Evolutionary conservation across 371 early-diverging fungal species (phyloP), one percentile per base, ranked within the genome.

Genomic region (Blakeslea trispora): DNA sequence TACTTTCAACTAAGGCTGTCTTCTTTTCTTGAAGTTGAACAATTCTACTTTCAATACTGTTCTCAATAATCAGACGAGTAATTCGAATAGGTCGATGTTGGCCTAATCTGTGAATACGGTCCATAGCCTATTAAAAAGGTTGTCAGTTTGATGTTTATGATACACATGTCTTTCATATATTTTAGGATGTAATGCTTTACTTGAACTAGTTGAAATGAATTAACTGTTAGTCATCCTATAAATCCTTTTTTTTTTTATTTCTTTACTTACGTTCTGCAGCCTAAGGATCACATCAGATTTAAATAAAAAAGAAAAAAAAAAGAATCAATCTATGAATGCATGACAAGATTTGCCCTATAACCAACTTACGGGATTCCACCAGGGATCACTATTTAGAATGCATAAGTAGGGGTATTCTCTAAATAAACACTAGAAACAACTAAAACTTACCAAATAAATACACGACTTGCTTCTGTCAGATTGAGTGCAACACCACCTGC

Each of bases 401-500:
- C n/a, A n/a, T n/a, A n/a, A n/a, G n/a, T n/a, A n/a, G n/a, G n/a
- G n/a, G n/a, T n/a, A n/a, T n/a, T n/a, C n/a, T n/a, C n/a, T n/a
- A n/a, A n/a, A n/a, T n/a, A n/a, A n/a, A n/a, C n/a, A n/a, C n/a
- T n/a, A n/a, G n/a, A n/a, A 47, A 22, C 39, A 34, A 11, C 37
- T 50, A 10, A n/a, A 10, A 57, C 62, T 60, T 54, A 71, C 68
- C 84, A 85, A 42, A 93, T 79, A 66, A 95, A 96, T 4, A 97
- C 96, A 18, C 88, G 81, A 61, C 90, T 91, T 1, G 99, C 99
- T 60, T 95, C 96, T 1, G 95, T 96, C 45, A 98, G 73, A 66
- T 98, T 98, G 40, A 98, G 75, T 0, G 97, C 99, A 7, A 97
- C 92, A 46, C 98, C 97, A 28, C 97, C 99, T n/a, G 97, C 98